Evolutionary conservation across 2,329 filamentous ascomycete species (phyloP).

Genomic region (Fonsecaea monophora): DNA sequence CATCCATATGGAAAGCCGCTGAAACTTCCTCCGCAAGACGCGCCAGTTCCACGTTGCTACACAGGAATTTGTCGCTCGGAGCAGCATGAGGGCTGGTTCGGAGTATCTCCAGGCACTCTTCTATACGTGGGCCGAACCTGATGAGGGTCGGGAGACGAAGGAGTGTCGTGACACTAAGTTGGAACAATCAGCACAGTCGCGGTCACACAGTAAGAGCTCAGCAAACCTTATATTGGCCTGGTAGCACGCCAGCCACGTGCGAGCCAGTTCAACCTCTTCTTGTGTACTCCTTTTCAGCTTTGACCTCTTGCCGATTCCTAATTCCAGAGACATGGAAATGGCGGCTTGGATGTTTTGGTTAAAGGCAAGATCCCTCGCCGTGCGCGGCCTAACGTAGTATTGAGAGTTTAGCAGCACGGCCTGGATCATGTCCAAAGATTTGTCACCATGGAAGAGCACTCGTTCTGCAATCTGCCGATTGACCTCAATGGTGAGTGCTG

Average conservation of each 20-base stretch:
- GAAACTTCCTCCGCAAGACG: constrained; percentile 72
- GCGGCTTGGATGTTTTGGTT: constrained; percentile 84
- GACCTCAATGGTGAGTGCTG: constrained; percentile 69
- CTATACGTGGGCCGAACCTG: constrained; percentile 67
- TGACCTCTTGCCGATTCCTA: constrained; percentile 71
- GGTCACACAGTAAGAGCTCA: constrained; percentile 42
- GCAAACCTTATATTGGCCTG: constrained; percentile 56
- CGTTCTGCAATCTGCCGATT: constrained; percentile 76
- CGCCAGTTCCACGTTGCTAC: constrained; percentile 63
- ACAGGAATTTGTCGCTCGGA: constrained; percentile 61
- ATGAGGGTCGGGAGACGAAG: constrained; percentile 64
- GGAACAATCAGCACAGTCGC: constrained; percentile 57
- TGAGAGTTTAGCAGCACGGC: constrained; percentile 73
- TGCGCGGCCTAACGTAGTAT: constrained; percentile 83
- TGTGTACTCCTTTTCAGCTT: constrained; percentile 49
- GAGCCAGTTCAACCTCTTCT: constrained; percentile 62
- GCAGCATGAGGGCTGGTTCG: constrained; percentile 62
- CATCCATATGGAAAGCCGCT: constrained; percentile 69
- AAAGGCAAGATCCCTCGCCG: constrained; percentile 84
- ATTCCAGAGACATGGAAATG: constrained; percentile 79
- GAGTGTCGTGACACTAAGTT: constrained; percentile 63
- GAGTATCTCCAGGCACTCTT: constrained; percentile 65
- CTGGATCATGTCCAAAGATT: constrained; percentile 84
- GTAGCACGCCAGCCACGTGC: constrained; percentile 67
- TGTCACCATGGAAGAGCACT: constrained; percentile 76